Evolutionary conservation across 495 filamentous ascomycete genomes (phyloP), one percentile per base, ranked within the genome.

Genomic region (Annulohypoxylon maeteangense): DNA sequence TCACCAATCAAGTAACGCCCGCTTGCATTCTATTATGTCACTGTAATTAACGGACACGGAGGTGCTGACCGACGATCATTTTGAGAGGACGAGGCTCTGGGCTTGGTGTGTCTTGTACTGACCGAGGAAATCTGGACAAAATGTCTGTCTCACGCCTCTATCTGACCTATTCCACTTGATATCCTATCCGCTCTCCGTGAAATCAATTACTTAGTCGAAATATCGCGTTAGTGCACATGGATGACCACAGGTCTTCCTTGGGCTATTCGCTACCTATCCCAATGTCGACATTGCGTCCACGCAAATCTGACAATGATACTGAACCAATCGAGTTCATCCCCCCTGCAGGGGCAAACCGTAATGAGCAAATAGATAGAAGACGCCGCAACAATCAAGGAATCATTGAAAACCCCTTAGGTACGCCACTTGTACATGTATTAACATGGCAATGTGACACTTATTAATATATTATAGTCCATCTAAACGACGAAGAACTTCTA

Each of bases 361-460:
- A 47, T 10, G 40, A 22, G 12, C 57, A 74, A 44, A 63, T 61
- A 4, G 11, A 70, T 22, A 50, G 57, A 31, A 70, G 70, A 62
- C 75, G 70, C 14, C 50, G 59, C 25, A 71, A 75, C 8, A 69
- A 59, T 32, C 65, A 69, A 25, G 71, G 62, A 7, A 62, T 72
- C 42, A 75, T 78, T 18, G 74, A 75, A 20, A 73, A 70, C 31
- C 71, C 76, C 3, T 53, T 76, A 67, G 71, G 76, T 78, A 68
- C n/a, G 36, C 5, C 36, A 6, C 23, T 50, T 25, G 2, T 45
- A 31, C 31, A 34, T 40, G 16, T 8, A 32, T 36, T 22, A 22
- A 48, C 22, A 22, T 20, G 1, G 12, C 42, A 25, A 14, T 20
- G 18, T 10, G 6, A 5, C 18, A 7, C 1, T 44, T n/a, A 50